Conservation (phyloP, 768 basidiomycete species). For the Russula abietina region DNA sequence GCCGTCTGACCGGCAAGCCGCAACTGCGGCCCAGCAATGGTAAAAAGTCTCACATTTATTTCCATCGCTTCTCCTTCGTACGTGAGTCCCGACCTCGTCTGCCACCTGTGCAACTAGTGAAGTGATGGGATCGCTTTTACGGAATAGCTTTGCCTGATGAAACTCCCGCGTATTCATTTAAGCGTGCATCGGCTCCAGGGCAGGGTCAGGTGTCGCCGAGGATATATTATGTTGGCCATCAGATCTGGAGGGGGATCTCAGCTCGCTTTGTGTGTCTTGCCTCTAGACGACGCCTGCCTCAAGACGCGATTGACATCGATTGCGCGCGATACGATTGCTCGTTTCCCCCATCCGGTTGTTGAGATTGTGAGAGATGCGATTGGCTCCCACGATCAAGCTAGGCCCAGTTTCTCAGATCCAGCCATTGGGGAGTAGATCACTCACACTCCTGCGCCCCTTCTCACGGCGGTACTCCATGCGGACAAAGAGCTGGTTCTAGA, state of each 20-base stretch:
- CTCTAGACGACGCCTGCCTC: background rate
- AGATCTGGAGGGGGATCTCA: conserved; percentile 9
- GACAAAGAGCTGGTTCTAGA: conserved; percentile 21
- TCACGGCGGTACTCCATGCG: conserved; percentile 20
- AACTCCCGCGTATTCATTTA: background rate
- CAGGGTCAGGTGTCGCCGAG: conserved; percentile 4
- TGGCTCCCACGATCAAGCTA: conserved; percentile 4
- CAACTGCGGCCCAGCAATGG: background rate
- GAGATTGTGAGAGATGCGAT: background rate
- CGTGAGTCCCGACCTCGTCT: background rate
- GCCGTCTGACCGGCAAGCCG: conserved; percentile 4
- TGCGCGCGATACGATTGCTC: background rate
- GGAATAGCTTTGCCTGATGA: background rate
- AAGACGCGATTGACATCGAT: background rate
- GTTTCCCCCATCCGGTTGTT: background rate
- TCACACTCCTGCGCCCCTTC: conserved; percentile 13
- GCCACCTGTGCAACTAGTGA: background rate
- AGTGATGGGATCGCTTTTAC: background rate
- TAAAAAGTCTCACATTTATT: background rate
- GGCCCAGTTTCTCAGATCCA: conserved; percentile 4
- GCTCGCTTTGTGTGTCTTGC: background rate
- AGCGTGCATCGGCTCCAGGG: background rate
- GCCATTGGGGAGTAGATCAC: conserved; percentile 6
- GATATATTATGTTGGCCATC: conserved; percentile 12
- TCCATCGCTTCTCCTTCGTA: background rate